Evolutionary conservation across 1,284 basidiomycete genomes (phyloP), one percentile per base, ranked within the genome.

Genomic region (Cutaneotrichosporon arboriforme): DNA sequence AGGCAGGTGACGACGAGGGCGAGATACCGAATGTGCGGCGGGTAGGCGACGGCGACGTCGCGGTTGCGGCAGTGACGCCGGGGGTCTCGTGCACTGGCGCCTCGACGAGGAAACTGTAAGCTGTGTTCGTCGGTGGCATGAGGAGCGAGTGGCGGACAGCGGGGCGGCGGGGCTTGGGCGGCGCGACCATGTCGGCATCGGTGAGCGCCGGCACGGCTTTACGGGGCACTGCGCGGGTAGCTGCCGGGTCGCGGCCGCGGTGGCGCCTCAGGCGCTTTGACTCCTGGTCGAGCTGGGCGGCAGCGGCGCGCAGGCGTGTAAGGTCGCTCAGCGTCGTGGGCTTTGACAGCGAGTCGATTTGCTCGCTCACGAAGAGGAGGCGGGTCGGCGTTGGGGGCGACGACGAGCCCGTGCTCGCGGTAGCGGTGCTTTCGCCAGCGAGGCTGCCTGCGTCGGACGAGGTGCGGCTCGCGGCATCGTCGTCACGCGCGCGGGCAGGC

Each of bases 271-370:
- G 36, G 10, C 54, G 54, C 42, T 56, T 46, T 13, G 60, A 54
- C 52, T 66, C 65, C 18, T 49, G 40, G 43, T 62, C 63, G 26
- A 66, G 54, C 17, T 65, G 59, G 18, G 50, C 45, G 21, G 63
- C 65, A 13, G 60, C 61, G 37, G 54, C 57, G 4, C 55, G 51
- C 14, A 66, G 56, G 4, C 40, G 51, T n/a, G 52, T 48, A 13
- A 66, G 57, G 48, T 66, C 65, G 8, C 60, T 52, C 2, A 66
- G 58, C 21, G 55, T 66, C 1, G 54, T 44, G 0, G 65, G 65
- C 38, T 58, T 61, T 3, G 61, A 60, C 15, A 62, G 60, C 8
- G 54, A 44, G 35, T 62, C 57, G 37, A 66, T 42, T 12, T 55
- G 59, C 38, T 63, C 58, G 15, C 56, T 57, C 3, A 61, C 58